Evolutionary conservation across 768 basidiomycete species (phyloP), one percentile per base, ranked within the genome.

Genomic region (Porphyrellus cyaneotinctus): DNA sequence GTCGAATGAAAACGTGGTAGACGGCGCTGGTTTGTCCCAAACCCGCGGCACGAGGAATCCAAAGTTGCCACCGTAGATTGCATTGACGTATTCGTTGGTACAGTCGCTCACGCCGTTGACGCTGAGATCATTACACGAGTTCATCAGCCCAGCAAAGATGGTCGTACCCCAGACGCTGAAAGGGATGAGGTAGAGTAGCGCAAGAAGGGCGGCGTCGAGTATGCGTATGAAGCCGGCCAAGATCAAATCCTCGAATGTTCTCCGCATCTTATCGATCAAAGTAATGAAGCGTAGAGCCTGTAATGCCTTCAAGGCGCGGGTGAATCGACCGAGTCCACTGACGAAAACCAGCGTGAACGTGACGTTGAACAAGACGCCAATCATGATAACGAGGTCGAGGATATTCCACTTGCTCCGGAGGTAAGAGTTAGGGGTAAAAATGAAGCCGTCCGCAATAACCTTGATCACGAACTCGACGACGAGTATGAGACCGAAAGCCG

Each of bases 111-210:
- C 75, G 1, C 85, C 88, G 24, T 72, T 58, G 4, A 68, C 62
- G 44, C 58, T 69, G 18, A 49, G 64, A 60, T 97, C 92, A 64
- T 91, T 97, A 75, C 95, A 98, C 26, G 71, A 66, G 67, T 87
- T 93, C 75, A 93, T 84, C 53, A 83, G 72, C n/a, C 92, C 94
- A 2, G 84, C 76, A 70, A 97, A 97, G 67, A 97, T 90, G 63
- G 93, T 97, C 45, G 91, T 79, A 11, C 94, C 93, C 92, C 92
- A 95, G 9, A 95, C 85, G 17, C 92, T 90, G 63, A 91, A 93
- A 0, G 91, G 91, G 58, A 93, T 89, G 83, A 93, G 87, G 67
- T 92, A 93, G 46, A 97, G 78, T 41, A 94, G 81, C 47, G 95
- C 91, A 15, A 97, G 82, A 43, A 95, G 70, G 4, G 87, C 91